Conservation (phyloP, 179 eudicot species). For the Sideroxylon spinosum region DNA sequence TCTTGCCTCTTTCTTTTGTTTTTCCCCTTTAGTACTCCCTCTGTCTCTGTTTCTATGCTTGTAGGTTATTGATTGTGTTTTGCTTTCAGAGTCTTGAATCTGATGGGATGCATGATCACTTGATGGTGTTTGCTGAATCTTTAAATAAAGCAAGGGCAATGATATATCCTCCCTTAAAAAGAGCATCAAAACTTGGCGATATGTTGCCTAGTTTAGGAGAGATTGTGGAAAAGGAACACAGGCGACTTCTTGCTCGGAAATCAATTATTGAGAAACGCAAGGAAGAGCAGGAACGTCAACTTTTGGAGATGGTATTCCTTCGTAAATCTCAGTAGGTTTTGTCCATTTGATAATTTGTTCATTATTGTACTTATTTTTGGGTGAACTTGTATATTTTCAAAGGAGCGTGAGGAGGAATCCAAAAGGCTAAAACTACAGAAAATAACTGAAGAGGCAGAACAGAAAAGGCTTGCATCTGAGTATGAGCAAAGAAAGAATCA, state of each 20-base stretch:
- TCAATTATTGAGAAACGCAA: slow-evolving; percentile 81
- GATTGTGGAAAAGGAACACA: slow-evolving; percentile 78
- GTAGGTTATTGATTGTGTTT: background rate
- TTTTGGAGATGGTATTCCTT: slow-evolving; percentile 61
- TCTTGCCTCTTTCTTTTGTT: background rate
- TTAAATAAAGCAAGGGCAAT: slow-evolving; percentile 60
- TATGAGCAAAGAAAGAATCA: slow-evolving; percentile 59
- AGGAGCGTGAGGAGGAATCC: slow-evolving; percentile 85
- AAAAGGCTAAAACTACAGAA: slow-evolving; percentile 60
- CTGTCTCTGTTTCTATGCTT: background rate
- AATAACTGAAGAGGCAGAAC: slow-evolving; percentile 72
- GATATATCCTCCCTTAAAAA: slow-evolving; percentile 52
- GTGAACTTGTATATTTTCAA: background rate
- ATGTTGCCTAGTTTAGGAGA: slow-evolving; percentile 67
- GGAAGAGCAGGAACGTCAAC: slow-evolving; percentile 82
- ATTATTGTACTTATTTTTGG: background rate
- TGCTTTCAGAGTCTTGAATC: slow-evolving; percentile 63
- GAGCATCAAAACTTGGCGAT: slow-evolving; percentile 50
- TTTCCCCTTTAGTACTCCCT: background rate
- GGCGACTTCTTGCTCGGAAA: slow-evolving; percentile 79
- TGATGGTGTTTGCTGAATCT: slow-evolving; percentile 57
- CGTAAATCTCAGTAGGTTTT: background rate
- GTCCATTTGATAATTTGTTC: background rate
- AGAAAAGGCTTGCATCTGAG: slow-evolving; percentile 68
- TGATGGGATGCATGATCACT: slow-evolving; percentile 55